Base-by-base conservation (phyloP, 2,329 filamentous ascomycete species). In the Arthrobotrys conoides region DNA sequence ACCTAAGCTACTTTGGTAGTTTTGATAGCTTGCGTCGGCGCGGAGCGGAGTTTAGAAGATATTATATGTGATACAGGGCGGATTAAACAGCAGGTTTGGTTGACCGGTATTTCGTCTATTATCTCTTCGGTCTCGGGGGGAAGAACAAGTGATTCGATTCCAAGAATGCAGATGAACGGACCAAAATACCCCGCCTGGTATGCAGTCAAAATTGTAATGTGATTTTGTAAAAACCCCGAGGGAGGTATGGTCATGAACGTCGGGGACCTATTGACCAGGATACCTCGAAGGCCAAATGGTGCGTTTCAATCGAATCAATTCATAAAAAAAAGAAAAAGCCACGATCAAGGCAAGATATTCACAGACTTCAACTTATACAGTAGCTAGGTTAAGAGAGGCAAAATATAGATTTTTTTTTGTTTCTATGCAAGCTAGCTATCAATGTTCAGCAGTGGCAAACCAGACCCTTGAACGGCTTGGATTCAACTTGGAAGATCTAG, bases 401-500 rank as follows among this genome's bases (percentile, higher is more conserved):
- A n/a, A 61, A 61, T 59, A 59, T 59, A 59, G 33, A 36, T 36
- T 36, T 38, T 38, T 36, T 38, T 9, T n/a, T n/a, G n/a, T n/a
- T 38, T 59, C 33, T 18, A n/a, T 18, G 57, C 57, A 36, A 16
- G n/a, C 6, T 30, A 46, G n/a, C n/a, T 61, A 57, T 66, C 20
- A n/a, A n/a, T n/a, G n/a, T n/a, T n/a, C n/a, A n/a, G n/a, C n/a
- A 33, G 70, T 73, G 61, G 70, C 70, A 73, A 73, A 73, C 20
- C 48, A 20, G 59, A 67, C 61, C 70, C 70, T 73, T 61, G 57
- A 30, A 61, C 57, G 24, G 33, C 33, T 61, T 44, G 49, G 2
- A 46, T 24, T 41, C 41, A 22, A 64, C 3, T 6, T 30, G 6
- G 61, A 48, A 65, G 27, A 49, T 65, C 61, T 65, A 65, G 61